These are phyloP conservation scores for Amaranthus palmeri DNA, from an alignment of 148 eudicot genomes.

Conservation along the genomic window DNA sequence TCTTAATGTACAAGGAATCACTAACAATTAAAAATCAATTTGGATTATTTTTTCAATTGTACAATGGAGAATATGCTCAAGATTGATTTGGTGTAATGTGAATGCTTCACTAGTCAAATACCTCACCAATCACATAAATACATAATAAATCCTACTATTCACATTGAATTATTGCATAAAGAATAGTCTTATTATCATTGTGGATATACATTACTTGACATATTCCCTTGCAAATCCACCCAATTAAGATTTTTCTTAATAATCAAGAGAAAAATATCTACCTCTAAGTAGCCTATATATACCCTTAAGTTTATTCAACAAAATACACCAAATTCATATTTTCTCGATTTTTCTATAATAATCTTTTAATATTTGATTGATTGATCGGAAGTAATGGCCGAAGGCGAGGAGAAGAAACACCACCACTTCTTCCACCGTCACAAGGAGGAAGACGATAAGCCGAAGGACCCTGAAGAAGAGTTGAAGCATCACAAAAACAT, in stretches of 20 bases:
- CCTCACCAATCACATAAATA: too few relatives aligned
- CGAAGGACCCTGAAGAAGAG: slow-evolving; percentile 30
- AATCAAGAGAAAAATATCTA: background rate
- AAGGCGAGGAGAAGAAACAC: slow-evolving; percentile 17
- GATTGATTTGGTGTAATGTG: too few relatives aligned
- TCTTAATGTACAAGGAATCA: too few relatives aligned
- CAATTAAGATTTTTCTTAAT: background rate
- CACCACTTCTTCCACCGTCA: slow-evolving; percentile 21
- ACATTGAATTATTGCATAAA: too few relatives aligned
- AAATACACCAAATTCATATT: background rate
- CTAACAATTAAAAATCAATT: too few relatives aligned
- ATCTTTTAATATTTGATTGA: background rate
- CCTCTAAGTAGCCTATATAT: slow-evolving; percentile 5
- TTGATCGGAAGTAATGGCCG: slow-evolving; percentile 1
- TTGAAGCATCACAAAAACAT: slow-evolving; percentile 34
- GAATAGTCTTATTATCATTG: too few relatives aligned
- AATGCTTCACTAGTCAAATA: too few relatives aligned
- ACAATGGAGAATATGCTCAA: too few relatives aligned
- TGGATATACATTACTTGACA: slow-evolving; percentile 1
- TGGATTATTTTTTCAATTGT: too few relatives aligned
- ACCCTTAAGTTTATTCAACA: background rate
- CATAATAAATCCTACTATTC: too few relatives aligned
- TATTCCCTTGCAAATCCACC: background rate
- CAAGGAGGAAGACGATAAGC: slow-evolving; percentile 24
- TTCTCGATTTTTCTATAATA: background rate